Percentiles rank a stretch among this genome's conserved stretches.
These are phyloP conservation scores for Spergularia azorica DNA, from an alignment of 179 eudicot species.

Conservation along the genomic window DNA sequence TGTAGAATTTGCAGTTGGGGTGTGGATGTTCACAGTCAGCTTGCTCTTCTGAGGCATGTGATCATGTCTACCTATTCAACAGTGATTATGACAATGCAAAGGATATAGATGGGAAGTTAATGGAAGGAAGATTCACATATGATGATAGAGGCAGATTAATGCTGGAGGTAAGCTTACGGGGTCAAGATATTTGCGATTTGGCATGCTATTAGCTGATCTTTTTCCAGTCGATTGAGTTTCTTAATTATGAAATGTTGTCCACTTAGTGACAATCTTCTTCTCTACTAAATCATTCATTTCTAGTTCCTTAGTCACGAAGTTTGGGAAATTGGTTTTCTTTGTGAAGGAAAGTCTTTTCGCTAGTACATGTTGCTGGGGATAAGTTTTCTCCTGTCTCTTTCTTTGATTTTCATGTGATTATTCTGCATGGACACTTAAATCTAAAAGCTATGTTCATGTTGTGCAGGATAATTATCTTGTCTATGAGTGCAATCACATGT, in stretches of 20 bases:
- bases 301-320: too few species aligned
- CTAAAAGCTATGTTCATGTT: not conserved
- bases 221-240: not conserved
- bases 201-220: not conserved
- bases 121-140: slow-evolving; percentile 86
- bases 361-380: not conserved
- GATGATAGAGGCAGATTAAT: slow-evolving; percentile 76
- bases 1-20: slow-evolving; percentile 73
- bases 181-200: not conserved
- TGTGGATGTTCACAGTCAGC: slow-evolving; percentile 70
- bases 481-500: slow-evolving; percentile 83
- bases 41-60: slow-evolving; percentile 79
- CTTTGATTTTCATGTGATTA: not conserved
- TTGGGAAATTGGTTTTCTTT: not conserved
- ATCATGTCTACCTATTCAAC: slow-evolving; percentile 97
- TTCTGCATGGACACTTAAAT: not conserved
- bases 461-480: slow-evolving; percentile 78
- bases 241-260: not conserved
- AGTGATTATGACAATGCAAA: slow-evolving; percentile 86
- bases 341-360: not conserved
- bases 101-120: slow-evolving; percentile 71
- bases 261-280: not conserved
- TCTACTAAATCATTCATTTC: too few species aligned
- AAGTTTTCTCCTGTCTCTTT: not conserved
- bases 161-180: slow-evolving; percentile 53